Evolutionary conservation across 148 eudicot species (phyloP).

Genomic region (Rhododendron williamsianum): DNA sequence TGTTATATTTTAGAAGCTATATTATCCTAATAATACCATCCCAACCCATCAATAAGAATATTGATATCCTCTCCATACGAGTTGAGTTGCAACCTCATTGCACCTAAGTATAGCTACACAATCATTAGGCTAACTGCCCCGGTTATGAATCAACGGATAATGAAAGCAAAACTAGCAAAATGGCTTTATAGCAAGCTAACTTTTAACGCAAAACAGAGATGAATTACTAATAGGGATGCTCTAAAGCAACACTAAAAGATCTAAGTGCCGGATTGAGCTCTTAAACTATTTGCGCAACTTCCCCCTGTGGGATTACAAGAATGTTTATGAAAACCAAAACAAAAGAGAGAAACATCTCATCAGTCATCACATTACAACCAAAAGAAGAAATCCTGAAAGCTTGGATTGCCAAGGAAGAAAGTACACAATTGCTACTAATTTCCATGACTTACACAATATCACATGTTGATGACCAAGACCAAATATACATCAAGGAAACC

Average conservation of each 20-base stretch:
- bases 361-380: constrained; percentile 3
- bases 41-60: too few species aligned
- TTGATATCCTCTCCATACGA: too few species aligned
- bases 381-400: background rate
- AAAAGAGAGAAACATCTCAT: background rate
- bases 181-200: background rate
- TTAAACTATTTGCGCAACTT: background rate
- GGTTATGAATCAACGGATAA: too few species aligned
- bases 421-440: background rate
- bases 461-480: background rate
- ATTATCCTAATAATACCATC: too few species aligned
- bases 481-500: background rate
- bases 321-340: too few species aligned
- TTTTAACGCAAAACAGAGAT: background rate
- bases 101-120: too few species aligned
- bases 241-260: background rate
- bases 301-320: background rate
- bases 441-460: constrained; percentile 7
- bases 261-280: background rate
- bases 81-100: too few species aligned
- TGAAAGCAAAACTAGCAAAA: background rate
- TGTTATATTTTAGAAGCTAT: too few species aligned
- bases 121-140: too few species aligned
- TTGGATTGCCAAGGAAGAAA: background rate
- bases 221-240: background rate